Evolutionary conservation across 2,329 filamentous ascomycete species (phyloP).

Genomic region (Pyrenochaeta sp.): DNA sequence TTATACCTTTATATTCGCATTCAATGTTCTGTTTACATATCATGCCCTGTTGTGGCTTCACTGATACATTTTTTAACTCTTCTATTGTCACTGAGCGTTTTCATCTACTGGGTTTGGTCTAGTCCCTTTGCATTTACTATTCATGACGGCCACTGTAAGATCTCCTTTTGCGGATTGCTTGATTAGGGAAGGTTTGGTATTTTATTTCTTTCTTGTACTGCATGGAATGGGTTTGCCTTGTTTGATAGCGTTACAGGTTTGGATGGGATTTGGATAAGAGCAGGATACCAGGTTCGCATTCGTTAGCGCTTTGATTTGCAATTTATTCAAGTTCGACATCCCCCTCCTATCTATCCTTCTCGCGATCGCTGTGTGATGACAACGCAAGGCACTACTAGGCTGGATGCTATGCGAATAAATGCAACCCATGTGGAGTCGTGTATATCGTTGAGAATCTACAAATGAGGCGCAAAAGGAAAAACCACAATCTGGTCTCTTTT

Average conservation of each 20-base stretch:
- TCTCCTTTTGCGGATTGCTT: neutral
- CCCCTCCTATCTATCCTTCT: no score
- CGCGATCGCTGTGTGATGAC: no score
- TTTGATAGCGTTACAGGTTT: neutral
- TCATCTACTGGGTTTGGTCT: neutral
- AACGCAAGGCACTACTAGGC: no score
- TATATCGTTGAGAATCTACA: no score
- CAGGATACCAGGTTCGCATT: neutral
- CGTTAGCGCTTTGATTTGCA: neutral
- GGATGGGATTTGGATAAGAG: neutral
- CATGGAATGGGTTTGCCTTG: neutral
- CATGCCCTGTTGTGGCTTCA: neutral
- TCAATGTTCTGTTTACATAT: neutral
- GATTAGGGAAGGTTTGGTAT: neutral
- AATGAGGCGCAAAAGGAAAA: no score
- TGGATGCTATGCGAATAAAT: no score
- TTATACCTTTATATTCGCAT: neutral
- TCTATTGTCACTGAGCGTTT: neutral
- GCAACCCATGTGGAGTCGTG: no score
- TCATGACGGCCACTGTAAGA: neutral
- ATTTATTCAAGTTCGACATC: neutral
- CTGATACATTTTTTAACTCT: neutral
- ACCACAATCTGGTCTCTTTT: no score
- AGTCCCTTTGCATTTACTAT: neutral
- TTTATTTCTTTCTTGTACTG: neutral